Conservation (phyloP, 2,329 filamentous ascomycete genomes). For the Elsinoe batatas region DNA sequence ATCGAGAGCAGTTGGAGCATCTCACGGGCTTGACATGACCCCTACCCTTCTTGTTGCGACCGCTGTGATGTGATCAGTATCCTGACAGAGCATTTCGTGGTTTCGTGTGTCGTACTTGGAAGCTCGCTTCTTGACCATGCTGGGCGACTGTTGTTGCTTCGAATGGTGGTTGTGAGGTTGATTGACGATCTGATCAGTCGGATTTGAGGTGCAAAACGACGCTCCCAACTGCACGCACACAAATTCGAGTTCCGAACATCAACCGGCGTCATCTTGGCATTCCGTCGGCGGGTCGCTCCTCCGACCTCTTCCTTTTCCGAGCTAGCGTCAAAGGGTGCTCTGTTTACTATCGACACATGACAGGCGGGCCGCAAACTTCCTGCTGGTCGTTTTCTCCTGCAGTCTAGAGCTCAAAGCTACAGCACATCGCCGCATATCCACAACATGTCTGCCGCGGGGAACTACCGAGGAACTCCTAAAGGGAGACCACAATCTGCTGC, state of each 20-base stretch:
- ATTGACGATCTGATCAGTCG: neutral
- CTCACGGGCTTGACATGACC: conserved; percentile 99
- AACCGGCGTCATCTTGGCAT: neutral
- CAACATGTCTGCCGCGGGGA: conserved; percentile 52
- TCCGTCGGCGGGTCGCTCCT: neutral
- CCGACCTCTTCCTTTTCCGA: neutral
- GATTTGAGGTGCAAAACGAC: neutral
- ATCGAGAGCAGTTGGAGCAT: conserved; percentile 74
- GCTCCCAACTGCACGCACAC: neutral
- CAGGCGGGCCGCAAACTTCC: neutral
- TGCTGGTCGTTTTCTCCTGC: neutral
- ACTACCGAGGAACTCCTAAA: conserved; percentile 63
- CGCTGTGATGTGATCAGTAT: conserved; percentile 49
- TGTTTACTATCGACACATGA: conserved; percentile 11
- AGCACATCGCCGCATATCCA: conserved; percentile 13
- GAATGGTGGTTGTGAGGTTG: neutral
- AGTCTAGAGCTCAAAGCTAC: conserved; percentile 5
- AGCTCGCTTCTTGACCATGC: conserved; percentile 67
- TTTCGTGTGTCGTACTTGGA: conserved; percentile 51
- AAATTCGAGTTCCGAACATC: conserved; percentile 10
- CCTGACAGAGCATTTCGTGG: neutral
- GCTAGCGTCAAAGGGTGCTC: conserved; percentile 1
- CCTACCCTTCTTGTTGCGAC: conserved; percentile 99
- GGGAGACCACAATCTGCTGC: conserved; percentile 46
- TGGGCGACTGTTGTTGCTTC: conserved; percentile 35